phyloP scores from a whole-genome alignment of 2,329 filamentous ascomycete species.

The Xylariaceae sp. region DNA sequence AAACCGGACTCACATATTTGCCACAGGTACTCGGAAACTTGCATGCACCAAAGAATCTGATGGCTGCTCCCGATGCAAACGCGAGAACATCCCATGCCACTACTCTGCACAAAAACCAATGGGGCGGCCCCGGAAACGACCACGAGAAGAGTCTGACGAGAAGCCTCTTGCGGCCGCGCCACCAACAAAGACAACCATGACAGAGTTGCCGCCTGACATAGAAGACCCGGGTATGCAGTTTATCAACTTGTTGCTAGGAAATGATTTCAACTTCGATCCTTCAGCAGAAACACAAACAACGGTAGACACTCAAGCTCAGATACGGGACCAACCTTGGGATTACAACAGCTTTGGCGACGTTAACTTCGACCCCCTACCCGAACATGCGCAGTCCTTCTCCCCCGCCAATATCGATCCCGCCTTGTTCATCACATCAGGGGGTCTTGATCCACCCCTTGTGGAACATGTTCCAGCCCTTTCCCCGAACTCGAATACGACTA shows the following conservation, averaged over 20 bases:
- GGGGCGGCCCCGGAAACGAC: constrained; percentile 68
- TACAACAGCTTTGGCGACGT: constrained; percentile 30
- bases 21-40: constrained; percentile 65
- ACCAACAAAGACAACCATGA: constrained; percentile 37
- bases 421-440: constrained; percentile 30
- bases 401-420: constrained; percentile 40
- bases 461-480: constrained; percentile 38
- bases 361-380: constrained; percentile 36
- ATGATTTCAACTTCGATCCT: constrained; percentile 24
- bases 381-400: constrained; percentile 31
- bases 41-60: constrained; percentile 68
- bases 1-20: constrained; percentile 5
- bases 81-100: constrained; percentile 63
- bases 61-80: constrained; percentile 65
- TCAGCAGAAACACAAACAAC: constrained; percentile 6
- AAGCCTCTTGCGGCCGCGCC: constrained; percentile 10
- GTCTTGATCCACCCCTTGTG: constrained; percentile 19
- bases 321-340: constrained; percentile 9
- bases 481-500: constrained; percentile 31
- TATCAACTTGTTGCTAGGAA: constrained; percentile 35
- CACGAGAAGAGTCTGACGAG: constrained; percentile 39
- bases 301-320: not conserved
- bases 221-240: constrained; percentile 40
- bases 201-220: constrained; percentile 36
- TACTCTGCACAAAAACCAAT: constrained; percentile 72